Evolutionary conservation across 495 filamentous ascomycete species (phyloP).

Genomic region (Cercophora sp.): DNA sequence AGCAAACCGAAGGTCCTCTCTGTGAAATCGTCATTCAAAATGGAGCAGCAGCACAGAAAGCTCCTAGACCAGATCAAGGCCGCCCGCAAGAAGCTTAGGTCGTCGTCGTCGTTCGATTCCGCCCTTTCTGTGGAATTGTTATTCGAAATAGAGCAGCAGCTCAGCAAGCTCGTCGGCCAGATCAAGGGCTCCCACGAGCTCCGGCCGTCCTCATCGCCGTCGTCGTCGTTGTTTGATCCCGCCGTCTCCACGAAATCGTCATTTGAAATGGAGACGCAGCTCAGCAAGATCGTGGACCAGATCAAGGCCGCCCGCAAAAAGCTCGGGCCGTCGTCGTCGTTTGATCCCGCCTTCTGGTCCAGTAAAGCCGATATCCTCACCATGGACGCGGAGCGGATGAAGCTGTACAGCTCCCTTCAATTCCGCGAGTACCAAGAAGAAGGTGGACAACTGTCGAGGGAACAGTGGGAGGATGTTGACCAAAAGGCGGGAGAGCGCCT

Average conservation of each 20-base stretch:
- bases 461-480: conserved; percentile 5
- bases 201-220: too few relatives aligned
- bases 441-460: conserved; percentile 2
- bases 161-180: too few relatives aligned
- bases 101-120: conserved; percentile 8
- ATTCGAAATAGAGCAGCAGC: too few relatives aligned
- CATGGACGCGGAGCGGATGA: conserved; percentile 9
- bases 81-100: conserved; percentile 7
- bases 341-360: conserved; percentile 8
- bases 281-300: not conserved
- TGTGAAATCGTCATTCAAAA: not conserved
- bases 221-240: too few relatives aligned
- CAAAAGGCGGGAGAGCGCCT: conserved; percentile 4
- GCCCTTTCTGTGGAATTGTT: too few relatives aligned
- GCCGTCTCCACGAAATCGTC: too few relatives aligned
- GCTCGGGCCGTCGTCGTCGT: conserved; percentile 7
- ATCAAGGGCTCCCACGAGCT: too few relatives aligned
- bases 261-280: not conserved
- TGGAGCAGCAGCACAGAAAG: conserved; percentile 1
- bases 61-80: conserved; percentile 1
- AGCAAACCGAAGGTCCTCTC: not conserved
- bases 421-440: conserved; percentile 9
- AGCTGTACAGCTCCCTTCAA: not conserved
- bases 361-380: conserved; percentile 3
- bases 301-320: conserved; percentile 4